Evolutionary conservation across 495 filamentous ascomycete genomes (phyloP), one percentile per base, ranked within the genome.

Genomic region (Xylaria acuta): DNA sequence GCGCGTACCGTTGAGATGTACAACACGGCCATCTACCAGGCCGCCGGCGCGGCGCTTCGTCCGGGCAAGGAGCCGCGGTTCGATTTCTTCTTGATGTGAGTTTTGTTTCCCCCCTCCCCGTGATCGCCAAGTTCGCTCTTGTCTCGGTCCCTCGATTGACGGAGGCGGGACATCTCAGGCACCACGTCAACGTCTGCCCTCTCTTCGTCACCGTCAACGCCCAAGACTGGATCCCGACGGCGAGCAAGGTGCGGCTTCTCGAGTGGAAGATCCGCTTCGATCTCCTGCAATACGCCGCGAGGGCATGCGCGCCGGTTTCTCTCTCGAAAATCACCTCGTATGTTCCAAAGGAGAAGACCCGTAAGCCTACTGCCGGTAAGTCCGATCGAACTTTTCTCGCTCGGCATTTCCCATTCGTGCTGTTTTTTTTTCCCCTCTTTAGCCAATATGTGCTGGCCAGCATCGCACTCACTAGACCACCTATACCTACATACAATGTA

Each of bases 81-180:
- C 73, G 95, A 97, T 73, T 98, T 98, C 79, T 96, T 91, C 82
- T 86, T 89, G 77, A 92, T 97, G 82, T 85, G 70, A 80, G 82
- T 78, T 45, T 9, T 8, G 4, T 12, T 43, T 27, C 47, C 27
- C 25, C 41, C 41, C 62, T 18, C 34, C 41, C 30, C 18, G 1
- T 11, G 20, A 43, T 47, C 40, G 12, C 27, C 9, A 1, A 34
- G 1, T 5, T 32, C 38, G 22, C 25, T 32, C 63, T 45, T 49
- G 40, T 54, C 59, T 16, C 20, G 8, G 3, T 16, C 16, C 1
- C 41, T 22, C 25, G 20, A 16, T 40, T 38, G 8, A 38, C 58
- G 25, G 4, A 25, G 18, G n/a, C 18, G 12, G 5, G 25, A 56
- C 20, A 4, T 62, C 47, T 12, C n/a, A 85, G 84, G 71, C 84